These are phyloP conservation scores for Pyrenula massariospora DNA, from an alignment of 495 filamentous ascomycete species.

Conservation along the genomic window DNA sequence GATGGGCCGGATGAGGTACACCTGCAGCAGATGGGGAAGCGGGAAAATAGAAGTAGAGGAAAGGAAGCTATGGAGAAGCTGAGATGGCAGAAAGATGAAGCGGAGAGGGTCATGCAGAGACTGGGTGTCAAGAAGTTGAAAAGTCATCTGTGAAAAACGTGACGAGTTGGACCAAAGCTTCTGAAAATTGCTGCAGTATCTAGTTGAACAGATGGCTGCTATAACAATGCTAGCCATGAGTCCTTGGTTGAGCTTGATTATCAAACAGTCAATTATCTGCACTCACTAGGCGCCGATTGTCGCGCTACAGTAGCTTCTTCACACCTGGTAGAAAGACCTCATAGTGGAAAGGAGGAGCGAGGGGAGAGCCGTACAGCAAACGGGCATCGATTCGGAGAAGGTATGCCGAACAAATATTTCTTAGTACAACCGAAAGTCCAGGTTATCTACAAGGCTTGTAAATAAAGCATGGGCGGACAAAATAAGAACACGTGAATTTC, in stretches of 20 bases:
- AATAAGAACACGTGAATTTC: neutral
- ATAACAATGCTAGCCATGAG: too few relatives aligned
- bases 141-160: conserved; percentile 29
- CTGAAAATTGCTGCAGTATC: too few relatives aligned
- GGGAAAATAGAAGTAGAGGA: conserved; percentile 64
- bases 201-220: too few relatives aligned
- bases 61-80: conserved; percentile 51
- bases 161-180: too few relatives aligned
- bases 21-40: conserved; percentile 75
- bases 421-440: neutral
- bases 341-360: too few relatives aligned
- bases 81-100: conserved; percentile 49
- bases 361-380: too few relatives aligned
- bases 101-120: conserved; percentile 52
- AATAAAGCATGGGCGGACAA: neutral
- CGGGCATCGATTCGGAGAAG: too few relatives aligned
- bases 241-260: too few relatives aligned
- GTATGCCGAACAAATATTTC: neutral
- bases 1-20: conserved; percentile 94
- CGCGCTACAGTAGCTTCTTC: too few relatives aligned
- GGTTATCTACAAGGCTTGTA: neutral
- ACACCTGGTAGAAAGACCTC: too few relatives aligned
- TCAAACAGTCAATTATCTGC: too few relatives aligned
- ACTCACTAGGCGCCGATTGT: too few relatives aligned
- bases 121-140: conserved; percentile 38